These are phyloP conservation scores for Cladosporium sp. DNA, from an alignment of 2,329 filamentous ascomycete species.

Conservation along the genomic window DNA sequence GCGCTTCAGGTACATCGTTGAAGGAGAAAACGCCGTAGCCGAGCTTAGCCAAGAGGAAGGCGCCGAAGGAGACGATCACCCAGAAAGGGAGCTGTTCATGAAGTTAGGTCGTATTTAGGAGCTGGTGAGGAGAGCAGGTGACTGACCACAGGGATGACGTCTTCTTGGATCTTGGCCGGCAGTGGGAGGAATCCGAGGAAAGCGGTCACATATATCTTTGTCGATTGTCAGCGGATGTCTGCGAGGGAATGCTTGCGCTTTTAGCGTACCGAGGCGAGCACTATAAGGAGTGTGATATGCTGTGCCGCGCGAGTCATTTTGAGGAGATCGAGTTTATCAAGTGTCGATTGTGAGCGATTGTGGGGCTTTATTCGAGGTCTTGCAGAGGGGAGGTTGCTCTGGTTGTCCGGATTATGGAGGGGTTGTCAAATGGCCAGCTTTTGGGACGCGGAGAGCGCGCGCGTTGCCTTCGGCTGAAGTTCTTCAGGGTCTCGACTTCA, in stretches of 20 bases:
- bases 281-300: constrained; percentile 76
- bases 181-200: constrained; percentile 79
- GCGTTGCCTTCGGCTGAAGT: too few relatives aligned
- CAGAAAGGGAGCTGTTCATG: constrained; percentile 75
- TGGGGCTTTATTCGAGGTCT: too few relatives aligned
- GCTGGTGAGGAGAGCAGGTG: background rate
- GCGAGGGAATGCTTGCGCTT: constrained; percentile 32
- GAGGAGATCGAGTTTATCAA: too few relatives aligned
- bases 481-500: too few relatives aligned
- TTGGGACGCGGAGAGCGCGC: background rate
- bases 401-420: background rate
- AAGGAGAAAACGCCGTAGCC: constrained; percentile 92
- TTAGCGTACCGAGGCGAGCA: constrained; percentile 75
- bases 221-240: background rate
- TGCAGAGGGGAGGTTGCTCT: background rate
- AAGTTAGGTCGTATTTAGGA: background rate
- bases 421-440: constrained; percentile 9
- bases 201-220: constrained; percentile 78
- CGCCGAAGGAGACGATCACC: constrained; percentile 82
- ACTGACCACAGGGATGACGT: constrained; percentile 85
- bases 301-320: constrained; percentile 87
- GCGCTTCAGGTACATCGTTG: constrained; percentile 88
- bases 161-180: constrained; percentile 67
- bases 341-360: too few relatives aligned
- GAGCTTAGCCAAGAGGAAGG: constrained; percentile 84